A percentile compares a stretch with the other conserved stretches of the same genome.
Evolutionary conservation across 1,139 yeast genomes (phyloP).

Genomic region (Protomyces lactucae-debilis): DNA sequence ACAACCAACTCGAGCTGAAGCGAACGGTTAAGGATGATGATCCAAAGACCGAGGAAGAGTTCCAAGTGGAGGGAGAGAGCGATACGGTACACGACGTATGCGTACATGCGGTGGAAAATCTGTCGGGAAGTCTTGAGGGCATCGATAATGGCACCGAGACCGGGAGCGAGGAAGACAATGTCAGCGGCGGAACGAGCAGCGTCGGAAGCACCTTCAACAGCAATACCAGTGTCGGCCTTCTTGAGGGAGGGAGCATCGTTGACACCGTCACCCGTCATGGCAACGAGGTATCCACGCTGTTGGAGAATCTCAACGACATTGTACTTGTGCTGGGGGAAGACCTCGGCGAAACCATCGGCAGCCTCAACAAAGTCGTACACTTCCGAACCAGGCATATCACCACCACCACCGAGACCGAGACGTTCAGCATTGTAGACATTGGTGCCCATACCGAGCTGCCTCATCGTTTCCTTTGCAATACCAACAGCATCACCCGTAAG

Average conservation of each 20-base stretch:
- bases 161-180: conserved; percentile 73
- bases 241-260: conserved; percentile 74
- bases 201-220: conserved; percentile 77
- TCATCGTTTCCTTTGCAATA: conserved; percentile 67
- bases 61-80: conserved; percentile 70
- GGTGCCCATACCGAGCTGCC: conserved; percentile 66
- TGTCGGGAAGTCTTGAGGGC: conserved; percentile 73
- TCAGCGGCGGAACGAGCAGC: conserved; percentile 79
- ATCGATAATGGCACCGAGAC: conserved; percentile 72
- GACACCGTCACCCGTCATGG: conserved; percentile 81
- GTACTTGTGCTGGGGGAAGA: conserved; percentile 77
- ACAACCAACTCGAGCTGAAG: conserved; percentile 64
- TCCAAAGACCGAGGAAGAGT: conserved; percentile 68
- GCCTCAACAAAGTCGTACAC: conserved; percentile 72
- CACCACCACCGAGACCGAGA: conserved; percentile 67
- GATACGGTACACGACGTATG: conserved; percentile 74
- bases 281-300: conserved; percentile 71
- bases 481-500: conserved; percentile 74
- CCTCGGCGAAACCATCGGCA: conserved; percentile 79
- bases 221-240: conserved; percentile 78
- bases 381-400: conserved; percentile 69
- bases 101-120: conserved; percentile 78
- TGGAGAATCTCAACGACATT: conserved; percentile 73
- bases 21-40: conserved; percentile 64
- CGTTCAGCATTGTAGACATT: conserved; percentile 68